phyloP scores from a whole-genome alignment of 2,329 filamentous ascomycete species.

The Alternaria triticimaculans region DNA sequence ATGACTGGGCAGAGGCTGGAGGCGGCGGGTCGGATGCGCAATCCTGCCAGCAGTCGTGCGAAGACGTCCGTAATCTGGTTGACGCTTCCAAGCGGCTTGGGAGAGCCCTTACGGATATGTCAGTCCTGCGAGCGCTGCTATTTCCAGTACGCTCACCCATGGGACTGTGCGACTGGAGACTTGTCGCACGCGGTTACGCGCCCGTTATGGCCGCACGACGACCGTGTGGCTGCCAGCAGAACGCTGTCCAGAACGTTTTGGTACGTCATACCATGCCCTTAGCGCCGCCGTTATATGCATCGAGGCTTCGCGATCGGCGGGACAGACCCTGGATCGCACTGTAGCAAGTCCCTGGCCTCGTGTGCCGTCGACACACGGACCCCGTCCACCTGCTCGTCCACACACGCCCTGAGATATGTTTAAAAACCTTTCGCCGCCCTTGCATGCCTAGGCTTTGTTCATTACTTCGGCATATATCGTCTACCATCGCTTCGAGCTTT shows the following conservation, averaged over 20 bases:
- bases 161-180: conserved; percentile 5
- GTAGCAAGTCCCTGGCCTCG: conserved; percentile 1
- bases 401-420: conserved; percentile 9
- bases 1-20: conserved; percentile 10
- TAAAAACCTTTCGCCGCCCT: conserved; percentile 25
- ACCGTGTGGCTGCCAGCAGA: conserved; percentile 12
- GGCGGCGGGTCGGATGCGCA: conserved; percentile 10
- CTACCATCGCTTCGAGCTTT: neutral
- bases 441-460: conserved; percentile 5
- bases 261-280: conserved; percentile 28
- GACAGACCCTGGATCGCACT: conserved; percentile 21
- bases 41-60: neutral
- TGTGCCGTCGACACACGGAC: conserved; percentile 16
- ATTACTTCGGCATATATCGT: conserved; percentile 6
- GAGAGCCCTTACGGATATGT: conserved; percentile 3
- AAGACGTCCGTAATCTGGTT: neutral
- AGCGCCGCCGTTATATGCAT: conserved; percentile 28
- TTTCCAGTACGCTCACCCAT: conserved; percentile 9
- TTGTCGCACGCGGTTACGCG: conserved; percentile 16
- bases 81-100: conserved; percentile 1
- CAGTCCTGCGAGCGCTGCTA: conserved; percentile 12
- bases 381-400: conserved; percentile 29
- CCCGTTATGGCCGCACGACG: conserved; percentile 14
- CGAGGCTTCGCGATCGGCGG: conserved; percentile 35
- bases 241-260: conserved; percentile 27